Conservation (phyloP, 305 asterid species). For the Euphrasia arctica region DNA sequence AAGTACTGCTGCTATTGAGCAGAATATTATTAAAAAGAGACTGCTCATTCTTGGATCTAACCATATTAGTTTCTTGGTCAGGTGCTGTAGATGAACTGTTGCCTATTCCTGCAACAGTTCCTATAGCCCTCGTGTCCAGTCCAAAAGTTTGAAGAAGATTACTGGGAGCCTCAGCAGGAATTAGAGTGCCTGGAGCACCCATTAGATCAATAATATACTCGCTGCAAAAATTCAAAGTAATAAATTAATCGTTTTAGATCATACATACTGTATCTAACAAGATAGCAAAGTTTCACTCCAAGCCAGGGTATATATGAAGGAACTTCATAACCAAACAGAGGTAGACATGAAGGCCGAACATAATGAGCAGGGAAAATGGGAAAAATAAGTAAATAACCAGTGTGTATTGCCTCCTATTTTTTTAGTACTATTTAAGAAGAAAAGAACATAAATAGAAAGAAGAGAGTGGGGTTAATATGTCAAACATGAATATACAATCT, state of each 20-base stretch:
- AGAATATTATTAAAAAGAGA: conserved; percentile 48
- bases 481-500: conserved; percentile 3
- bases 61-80: conserved; percentile 31
- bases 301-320: conserved; percentile 7
- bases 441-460: neutral
- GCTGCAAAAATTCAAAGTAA: conserved; percentile 49
- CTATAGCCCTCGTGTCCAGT: conserved; percentile 47
- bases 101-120: conserved; percentile 34
- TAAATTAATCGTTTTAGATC: neutral
- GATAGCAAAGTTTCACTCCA: neutral
- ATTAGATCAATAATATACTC: conserved; percentile 95
- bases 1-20: conserved; percentile 24
- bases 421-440: conserved; percentile 2
- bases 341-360: neutral
- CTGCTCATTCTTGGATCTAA: conserved; percentile 35
- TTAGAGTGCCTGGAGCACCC: conserved; percentile 99
- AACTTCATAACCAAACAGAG: neutral
- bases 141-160: conserved; percentile 56
- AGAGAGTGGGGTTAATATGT: neutral
- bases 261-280: conserved; percentile 9
- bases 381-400: neutral
- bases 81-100: conserved; percentile 26
- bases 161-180: conserved; percentile 83
- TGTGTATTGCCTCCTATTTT: neutral
- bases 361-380: conserved; percentile 11